Evolutionary conservation across 2,329 filamentous ascomycete species (phyloP).

Genomic region (Chrysoporthe cubensis): DNA sequence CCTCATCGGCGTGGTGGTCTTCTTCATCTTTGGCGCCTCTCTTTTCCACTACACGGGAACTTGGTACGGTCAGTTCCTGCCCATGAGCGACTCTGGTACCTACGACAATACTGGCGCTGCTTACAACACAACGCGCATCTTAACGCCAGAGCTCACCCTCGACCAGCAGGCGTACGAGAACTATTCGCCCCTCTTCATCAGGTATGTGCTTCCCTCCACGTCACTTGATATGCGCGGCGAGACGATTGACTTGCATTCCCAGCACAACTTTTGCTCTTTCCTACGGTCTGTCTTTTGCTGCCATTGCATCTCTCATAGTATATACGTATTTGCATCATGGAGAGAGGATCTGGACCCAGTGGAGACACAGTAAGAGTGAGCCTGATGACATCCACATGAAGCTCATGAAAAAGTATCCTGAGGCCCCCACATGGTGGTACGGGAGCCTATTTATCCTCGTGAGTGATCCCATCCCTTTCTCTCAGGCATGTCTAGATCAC

Average conservation of each 20-base stretch:
- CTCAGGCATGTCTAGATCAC: neutral
- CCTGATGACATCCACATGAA: constrained; percentile 68
- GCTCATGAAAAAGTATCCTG: constrained; percentile 64
- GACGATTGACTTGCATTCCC: neutral
- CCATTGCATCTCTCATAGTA: constrained; percentile 70
- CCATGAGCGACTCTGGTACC: constrained; percentile 70
- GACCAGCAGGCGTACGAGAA: constrained; percentile 65
- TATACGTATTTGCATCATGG: constrained; percentile 71
- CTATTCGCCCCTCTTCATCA: constrained; percentile 70
- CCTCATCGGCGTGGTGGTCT: constrained; percentile 66
- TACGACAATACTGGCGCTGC: constrained; percentile 70
- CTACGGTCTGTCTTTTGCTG: constrained; percentile 74
- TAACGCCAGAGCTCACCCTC: constrained; percentile 65
- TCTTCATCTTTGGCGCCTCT: constrained; percentile 64
- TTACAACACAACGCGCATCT: constrained; percentile 68
- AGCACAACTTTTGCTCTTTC: constrained; percentile 73
- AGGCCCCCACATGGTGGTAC: constrained; percentile 69
- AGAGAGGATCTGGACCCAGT: constrained; percentile 67
- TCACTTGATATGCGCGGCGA: neutral
- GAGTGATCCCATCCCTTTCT: constrained; percentile 33
- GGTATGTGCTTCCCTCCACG: constrained; percentile 42
- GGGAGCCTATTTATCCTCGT: constrained; percentile 59
- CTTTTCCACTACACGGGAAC: constrained; percentile 67
- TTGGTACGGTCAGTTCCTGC: constrained; percentile 68
- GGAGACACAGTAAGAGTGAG: constrained; percentile 60